These are phyloP conservation scores for Perkinsus marinus DNA, from an alignment of 169 alveolate species.

Conservation along the genomic window DNA sequence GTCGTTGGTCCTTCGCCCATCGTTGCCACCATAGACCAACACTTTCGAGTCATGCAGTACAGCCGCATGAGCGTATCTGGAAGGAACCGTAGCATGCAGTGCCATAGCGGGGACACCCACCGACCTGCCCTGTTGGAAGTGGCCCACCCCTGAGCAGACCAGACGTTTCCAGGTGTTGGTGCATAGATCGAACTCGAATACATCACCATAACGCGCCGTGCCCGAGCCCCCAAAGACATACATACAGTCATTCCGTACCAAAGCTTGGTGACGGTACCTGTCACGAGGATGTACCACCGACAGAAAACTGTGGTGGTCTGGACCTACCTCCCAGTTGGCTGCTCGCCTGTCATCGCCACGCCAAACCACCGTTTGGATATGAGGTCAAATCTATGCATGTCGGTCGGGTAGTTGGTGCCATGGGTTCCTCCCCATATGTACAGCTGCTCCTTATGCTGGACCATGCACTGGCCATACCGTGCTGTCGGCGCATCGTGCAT, in stretches of 20 bases:
- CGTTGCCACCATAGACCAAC: neutral
- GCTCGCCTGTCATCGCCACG: neutral
- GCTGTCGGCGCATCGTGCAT: constrained; percentile 10
- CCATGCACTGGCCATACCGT: constrained; percentile 23
- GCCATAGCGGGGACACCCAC: neutral
- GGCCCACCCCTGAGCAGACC: neutral
- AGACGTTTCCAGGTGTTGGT: neutral
- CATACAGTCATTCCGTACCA: neutral
- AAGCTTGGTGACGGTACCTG: neutral
- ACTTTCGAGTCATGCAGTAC: neutral
- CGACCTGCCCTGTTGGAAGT: neutral
- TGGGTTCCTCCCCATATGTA: neutral
- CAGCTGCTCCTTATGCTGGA: constrained; percentile 9
- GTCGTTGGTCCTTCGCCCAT: neutral
- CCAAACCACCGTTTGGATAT: neutral
- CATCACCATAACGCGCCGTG: neutral
- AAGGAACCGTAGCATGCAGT: neutral
- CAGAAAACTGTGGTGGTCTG: neutral
- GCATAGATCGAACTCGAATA: neutral
- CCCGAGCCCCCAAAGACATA: neutral
- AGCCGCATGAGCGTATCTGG: neutral
- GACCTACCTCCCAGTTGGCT: neutral
- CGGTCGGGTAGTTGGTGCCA: neutral
- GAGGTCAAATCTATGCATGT: neutral
- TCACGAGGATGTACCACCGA: neutral